Evolutionary conservation across 1,284 basidiomycete genomes (phyloP).

Genomic region (Cerrena zonata): DNA sequence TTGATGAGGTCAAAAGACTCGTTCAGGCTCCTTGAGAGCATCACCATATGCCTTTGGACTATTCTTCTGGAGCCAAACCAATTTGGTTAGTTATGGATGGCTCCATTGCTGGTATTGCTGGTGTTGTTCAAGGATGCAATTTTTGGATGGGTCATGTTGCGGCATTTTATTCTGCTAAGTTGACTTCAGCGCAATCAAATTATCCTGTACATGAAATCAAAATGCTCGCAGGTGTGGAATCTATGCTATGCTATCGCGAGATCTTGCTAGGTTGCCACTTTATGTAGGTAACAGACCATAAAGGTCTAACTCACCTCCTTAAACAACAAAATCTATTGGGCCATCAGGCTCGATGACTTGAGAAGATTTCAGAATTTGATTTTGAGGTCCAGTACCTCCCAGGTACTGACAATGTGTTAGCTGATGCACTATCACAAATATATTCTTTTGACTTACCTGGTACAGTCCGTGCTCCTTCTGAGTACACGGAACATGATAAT

Average conservation of each 20-base stretch:
- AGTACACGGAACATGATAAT: constrained; percentile 19
- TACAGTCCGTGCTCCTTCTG: constrained; percentile 17
- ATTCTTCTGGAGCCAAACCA: constrained; percentile 13
- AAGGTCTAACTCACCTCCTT: constrained; percentile 25
- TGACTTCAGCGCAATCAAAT: constrained; percentile 15
- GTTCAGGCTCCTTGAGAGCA: constrained; percentile 17
- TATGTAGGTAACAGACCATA: constrained; percentile 34
- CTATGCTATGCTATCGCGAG: constrained; percentile 16
- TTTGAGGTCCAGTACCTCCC: constrained; percentile 30
- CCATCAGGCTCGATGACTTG: constrained; percentile 28
- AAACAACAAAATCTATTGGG: constrained; percentile 29
- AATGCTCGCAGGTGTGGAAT: constrained; percentile 20
- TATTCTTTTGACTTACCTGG: constrained; percentile 26
- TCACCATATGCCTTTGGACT: constrained; percentile 18
- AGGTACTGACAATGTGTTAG: constrained; percentile 25
- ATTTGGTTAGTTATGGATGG: constrained; percentile 20
- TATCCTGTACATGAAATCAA: no score
- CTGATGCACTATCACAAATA: constrained; percentile 33
- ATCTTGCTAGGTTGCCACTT: constrained; percentile 25
- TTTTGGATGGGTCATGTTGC: constrained; percentile 6
- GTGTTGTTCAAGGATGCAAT: constrained; percentile 14
- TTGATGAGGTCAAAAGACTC: constrained; percentile 20
- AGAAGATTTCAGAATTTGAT: constrained; percentile 27
- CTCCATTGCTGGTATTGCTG: constrained; percentile 5
- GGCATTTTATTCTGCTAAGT: constrained; percentile 15